Evolutionary conservation across 495 filamentous ascomycete genomes (phyloP).

Genomic region (Chaetomium fimeti): DNA sequence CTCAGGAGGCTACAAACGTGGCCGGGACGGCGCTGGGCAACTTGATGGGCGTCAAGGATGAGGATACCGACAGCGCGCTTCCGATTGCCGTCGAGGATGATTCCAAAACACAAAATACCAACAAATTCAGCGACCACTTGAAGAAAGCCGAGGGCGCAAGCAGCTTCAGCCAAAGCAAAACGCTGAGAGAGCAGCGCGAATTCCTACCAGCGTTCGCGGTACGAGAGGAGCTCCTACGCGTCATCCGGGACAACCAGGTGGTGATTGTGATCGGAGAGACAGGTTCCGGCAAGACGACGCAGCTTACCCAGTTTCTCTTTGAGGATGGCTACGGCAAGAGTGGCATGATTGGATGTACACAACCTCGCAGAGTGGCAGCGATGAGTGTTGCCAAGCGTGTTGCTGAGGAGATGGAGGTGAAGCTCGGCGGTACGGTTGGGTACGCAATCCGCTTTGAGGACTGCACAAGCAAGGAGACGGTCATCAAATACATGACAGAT

Average conservation of each 20-base stretch:
- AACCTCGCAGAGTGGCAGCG: slow-evolving; percentile 90
- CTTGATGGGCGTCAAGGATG: slow-evolving; percentile 90
- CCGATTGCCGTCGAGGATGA: slow-evolving; percentile 69
- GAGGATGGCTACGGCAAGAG: slow-evolving; percentile 86
- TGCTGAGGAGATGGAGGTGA: slow-evolving; percentile 98
- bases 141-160: slow-evolving; percentile 89
- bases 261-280: slow-evolving; percentile 96
- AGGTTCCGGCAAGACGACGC: slow-evolving; percentile 94
- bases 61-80: slow-evolving; percentile 85
- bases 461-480: slow-evolving; percentile 89
- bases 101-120: slow-evolving; percentile 52
- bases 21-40: slow-evolving; percentile 92
- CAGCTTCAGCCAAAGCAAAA: slow-evolving; percentile 88
- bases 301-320: slow-evolving; percentile 91
- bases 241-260: slow-evolving; percentile 96
- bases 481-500: slow-evolving; percentile 99
- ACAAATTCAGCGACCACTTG: slow-evolving; percentile 88
- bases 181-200: slow-evolving; percentile 86
- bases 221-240: slow-evolving; percentile 87
- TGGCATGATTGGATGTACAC: slow-evolving; percentile 93
- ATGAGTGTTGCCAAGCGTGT: slow-evolving; percentile 99
- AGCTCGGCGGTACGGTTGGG: slow-evolving; percentile 81
- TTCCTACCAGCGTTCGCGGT: slow-evolving; percentile 96
- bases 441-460: slow-evolving; percentile 99
- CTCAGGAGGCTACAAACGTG: slow-evolving; percentile 91